Conservation (phyloP, 176 grass and related monocot genomes). For the Aegilops speltoides region DNA sequence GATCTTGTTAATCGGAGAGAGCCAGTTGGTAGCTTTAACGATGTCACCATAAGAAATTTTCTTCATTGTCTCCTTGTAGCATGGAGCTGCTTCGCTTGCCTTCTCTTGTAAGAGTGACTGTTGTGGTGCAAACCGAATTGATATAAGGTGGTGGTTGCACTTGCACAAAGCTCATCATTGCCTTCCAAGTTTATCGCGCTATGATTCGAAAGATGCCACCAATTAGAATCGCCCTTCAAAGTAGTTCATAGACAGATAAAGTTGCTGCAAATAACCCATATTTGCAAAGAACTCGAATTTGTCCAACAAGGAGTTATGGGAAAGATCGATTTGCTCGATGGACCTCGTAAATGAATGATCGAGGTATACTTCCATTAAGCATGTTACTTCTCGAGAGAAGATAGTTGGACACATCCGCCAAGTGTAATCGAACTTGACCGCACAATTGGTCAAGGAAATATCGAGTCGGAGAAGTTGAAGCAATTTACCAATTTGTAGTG, state of each 20-base stretch:
- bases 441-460: not conserved
- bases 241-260: not conserved
- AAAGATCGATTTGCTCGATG: not conserved
- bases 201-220: not conserved
- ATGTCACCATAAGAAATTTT: constrained; percentile 25
- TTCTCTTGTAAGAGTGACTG: too few relatives aligned
- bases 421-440: constrained; percentile 6
- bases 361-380: constrained; percentile 6
- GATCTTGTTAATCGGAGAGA: constrained; percentile 9
- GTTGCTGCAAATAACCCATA: not conserved
- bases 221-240: not conserved
- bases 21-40: constrained; percentile 30
- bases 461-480: not conserved
- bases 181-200: not conserved
- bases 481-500: not conserved
- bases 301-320: not conserved
- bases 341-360: not conserved
- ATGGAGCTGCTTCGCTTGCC: not conserved
- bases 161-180: not conserved
- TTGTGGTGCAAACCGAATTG: not conserved
- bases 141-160: not conserved
- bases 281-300: not conserved
- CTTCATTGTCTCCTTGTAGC: constrained; percentile 29
- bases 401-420: not conserved
- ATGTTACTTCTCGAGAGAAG: not conserved